These are phyloP conservation scores for Boletellus dicymbophilus DNA, from an alignment of 1,284 basidiomycete species.

Conservation along the genomic window DNA sequence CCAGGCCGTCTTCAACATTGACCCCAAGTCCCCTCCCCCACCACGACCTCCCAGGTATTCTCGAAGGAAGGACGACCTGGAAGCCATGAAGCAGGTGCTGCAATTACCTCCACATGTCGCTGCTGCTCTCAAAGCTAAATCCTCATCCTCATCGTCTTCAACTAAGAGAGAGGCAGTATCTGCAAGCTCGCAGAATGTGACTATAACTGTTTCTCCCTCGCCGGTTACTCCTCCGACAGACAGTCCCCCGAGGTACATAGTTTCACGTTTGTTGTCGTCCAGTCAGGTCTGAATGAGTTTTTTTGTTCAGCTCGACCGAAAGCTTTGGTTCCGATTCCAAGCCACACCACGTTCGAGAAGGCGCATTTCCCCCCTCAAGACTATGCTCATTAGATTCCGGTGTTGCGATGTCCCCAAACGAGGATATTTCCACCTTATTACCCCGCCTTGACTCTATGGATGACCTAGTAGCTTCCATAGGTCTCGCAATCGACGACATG, in stretches of 20 bases:
- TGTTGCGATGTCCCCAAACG: constrained; percentile 18
- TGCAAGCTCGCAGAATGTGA: constrained; percentile 4
- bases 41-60: constrained; percentile 68
- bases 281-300: not conserved
- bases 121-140: constrained; percentile 39
- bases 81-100: constrained; percentile 55
- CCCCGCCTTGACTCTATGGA: constrained; percentile 34
- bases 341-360: constrained; percentile 61
- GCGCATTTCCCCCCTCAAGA: constrained; percentile 61
- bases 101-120: constrained; percentile 57
- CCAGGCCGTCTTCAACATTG: constrained; percentile 50
- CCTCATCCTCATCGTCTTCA: constrained; percentile 9
- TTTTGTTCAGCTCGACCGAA: constrained; percentile 20
- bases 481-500: constrained; percentile 38
- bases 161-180: constrained; percentile 5
- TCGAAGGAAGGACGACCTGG: constrained; percentile 45
- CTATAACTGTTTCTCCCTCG: not conserved
- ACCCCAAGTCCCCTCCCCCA: constrained; percentile 48
- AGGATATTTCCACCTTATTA: constrained; percentile 14
- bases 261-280: not conserved
- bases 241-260: constrained; percentile 24
- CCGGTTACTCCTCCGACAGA: constrained; percentile 5
- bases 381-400: constrained; percentile 36
- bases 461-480: constrained; percentile 35
- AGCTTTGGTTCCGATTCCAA: constrained; percentile 15